These are phyloP conservation scores for Solanum pennellii DNA, from an alignment of 257 asterid genomes.

Conservation along the genomic window DNA sequence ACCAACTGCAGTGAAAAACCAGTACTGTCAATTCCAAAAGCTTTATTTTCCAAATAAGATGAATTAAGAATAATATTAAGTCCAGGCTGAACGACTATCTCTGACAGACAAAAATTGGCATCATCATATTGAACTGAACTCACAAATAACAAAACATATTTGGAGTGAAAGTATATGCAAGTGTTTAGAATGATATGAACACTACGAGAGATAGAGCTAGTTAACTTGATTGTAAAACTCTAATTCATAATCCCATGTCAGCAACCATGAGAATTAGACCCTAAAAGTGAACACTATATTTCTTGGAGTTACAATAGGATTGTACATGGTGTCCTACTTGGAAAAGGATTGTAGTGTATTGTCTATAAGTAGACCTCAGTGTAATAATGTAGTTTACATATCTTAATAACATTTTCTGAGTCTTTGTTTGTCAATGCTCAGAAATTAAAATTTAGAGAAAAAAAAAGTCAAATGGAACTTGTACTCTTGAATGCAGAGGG, in stretches of 20 bases:
- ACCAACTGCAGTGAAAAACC: conserved; percentile 54
- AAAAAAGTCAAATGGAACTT: not conserved
- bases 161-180: not conserved
- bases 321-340: not conserved
- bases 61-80: not conserved
- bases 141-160: not conserved
- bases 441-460: not conserved
- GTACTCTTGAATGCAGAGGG: not conserved
- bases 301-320: not conserved
- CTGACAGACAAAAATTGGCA: not conserved
- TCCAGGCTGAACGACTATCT: not conserved
- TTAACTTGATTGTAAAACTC: not conserved
- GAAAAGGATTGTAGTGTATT: not conserved
- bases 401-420: not conserved
- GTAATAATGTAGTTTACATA: not conserved
- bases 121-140: not conserved
- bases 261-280: not conserved
- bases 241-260: not conserved
- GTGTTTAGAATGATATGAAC: not conserved
- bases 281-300: not conserved
- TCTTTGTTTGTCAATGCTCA: not conserved
- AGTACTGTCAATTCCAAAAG: not conserved
- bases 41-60: not conserved
- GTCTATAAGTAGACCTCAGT: not conserved
- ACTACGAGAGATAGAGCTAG: not conserved